A percentile compares a stretch with the other conserved stretches of the same genome.
These are phyloP conservation scores for Paecilomyces formosus DNA, from an alignment of 2,329 filamentous ascomycete genomes.

Conservation along the genomic window DNA sequence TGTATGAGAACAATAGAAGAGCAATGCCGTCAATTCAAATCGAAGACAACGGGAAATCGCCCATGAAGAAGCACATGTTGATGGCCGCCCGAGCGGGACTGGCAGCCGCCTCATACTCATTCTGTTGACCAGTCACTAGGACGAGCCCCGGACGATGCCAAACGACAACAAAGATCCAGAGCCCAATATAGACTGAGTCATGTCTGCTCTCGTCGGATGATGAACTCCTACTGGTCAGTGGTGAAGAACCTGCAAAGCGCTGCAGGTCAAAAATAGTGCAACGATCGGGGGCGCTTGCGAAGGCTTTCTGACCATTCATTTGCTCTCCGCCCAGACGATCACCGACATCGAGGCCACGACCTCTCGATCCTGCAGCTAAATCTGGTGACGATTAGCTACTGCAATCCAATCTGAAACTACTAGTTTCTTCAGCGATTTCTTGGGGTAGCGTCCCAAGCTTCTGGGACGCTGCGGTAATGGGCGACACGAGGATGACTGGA, in stretches of 20 bases:
- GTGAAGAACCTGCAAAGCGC: conserved; percentile 13
- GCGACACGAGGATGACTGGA: too few species aligned
- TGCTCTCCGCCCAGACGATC: neutral
- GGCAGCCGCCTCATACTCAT: neutral
- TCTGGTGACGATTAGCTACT: neutral
- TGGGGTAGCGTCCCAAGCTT: neutral
- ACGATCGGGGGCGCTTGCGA: conserved; percentile 20
- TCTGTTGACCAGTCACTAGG: neutral
- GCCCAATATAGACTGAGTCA: neutral
- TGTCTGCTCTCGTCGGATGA: conserved; percentile 18
- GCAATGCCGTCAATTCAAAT: neutral
- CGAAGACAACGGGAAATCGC: neutral
- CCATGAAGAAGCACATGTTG: neutral
- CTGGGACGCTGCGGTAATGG: neutral
- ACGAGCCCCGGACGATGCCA: neutral
- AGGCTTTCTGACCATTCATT: conserved; percentile 17
- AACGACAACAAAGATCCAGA: neutral
- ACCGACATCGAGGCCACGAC: neutral
- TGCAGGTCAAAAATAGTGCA: conserved; percentile 18
- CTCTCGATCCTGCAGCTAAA: neutral
- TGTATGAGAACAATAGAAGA: neutral
- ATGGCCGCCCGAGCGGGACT: neutral
- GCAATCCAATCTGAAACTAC: neutral
- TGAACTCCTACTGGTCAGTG: conserved; percentile 7
- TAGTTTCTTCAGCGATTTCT: neutral